These are phyloP conservation scores for Zizania palustris DNA, from an alignment of 202 grass and related monocot species.

Conservation along the genomic window DNA sequence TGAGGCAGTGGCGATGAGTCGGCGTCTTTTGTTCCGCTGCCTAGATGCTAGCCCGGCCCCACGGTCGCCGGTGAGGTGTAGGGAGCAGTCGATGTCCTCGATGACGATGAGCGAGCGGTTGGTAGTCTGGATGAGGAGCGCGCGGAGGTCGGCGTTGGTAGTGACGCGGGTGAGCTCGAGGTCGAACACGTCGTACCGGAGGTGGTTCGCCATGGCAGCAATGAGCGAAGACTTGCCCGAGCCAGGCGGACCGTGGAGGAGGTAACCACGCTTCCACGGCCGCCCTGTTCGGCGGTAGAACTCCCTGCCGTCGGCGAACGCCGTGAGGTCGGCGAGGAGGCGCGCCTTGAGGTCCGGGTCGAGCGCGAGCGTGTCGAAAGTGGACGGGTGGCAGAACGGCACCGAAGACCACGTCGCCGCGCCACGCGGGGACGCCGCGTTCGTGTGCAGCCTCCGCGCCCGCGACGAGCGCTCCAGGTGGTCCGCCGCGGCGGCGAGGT, in stretches of 20 bases:
- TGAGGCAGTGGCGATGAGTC: slow-evolving; percentile 29
- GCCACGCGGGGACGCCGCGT: slow-evolving; percentile 54
- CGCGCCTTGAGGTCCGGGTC: slow-evolving; percentile 65
- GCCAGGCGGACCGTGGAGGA: slow-evolving; percentile 79
- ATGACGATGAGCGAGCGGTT: slow-evolving; percentile 93
- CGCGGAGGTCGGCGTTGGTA: slow-evolving; percentile 81
- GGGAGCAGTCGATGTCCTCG: slow-evolving; percentile 96
- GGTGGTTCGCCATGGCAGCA: slow-evolving; percentile 88
- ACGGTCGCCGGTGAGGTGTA: slow-evolving; percentile 89
- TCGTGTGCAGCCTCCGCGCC: slow-evolving; percentile 74
- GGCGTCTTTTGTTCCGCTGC: slow-evolving; percentile 50
- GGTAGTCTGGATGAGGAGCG: slow-evolving; percentile 81
- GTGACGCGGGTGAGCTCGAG: slow-evolving; percentile 84
- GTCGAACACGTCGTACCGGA: slow-evolving; percentile 91
- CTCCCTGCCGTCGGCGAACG: slow-evolving; percentile 67
- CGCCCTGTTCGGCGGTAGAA: slow-evolving; percentile 79
- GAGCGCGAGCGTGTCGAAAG: slow-evolving; percentile 90
- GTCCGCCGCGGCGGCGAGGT: slow-evolving; percentile 71
- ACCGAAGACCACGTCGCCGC: slow-evolving; percentile 72
- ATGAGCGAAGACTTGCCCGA: slow-evolving; percentile 90
- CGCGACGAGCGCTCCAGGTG: slow-evolving; percentile 76
- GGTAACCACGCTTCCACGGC: slow-evolving; percentile 90
- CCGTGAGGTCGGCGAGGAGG: slow-evolving; percentile 71
- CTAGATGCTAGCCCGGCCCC: slow-evolving; percentile 27
- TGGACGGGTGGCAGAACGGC: slow-evolving; percentile 83